A percentile compares a stretch with the other conserved stretches of the same genome.
These are phyloP conservation scores for Candida ipomoeae DNA, from an alignment of 805 yeast genomes.

Conservation along the genomic window DNA sequence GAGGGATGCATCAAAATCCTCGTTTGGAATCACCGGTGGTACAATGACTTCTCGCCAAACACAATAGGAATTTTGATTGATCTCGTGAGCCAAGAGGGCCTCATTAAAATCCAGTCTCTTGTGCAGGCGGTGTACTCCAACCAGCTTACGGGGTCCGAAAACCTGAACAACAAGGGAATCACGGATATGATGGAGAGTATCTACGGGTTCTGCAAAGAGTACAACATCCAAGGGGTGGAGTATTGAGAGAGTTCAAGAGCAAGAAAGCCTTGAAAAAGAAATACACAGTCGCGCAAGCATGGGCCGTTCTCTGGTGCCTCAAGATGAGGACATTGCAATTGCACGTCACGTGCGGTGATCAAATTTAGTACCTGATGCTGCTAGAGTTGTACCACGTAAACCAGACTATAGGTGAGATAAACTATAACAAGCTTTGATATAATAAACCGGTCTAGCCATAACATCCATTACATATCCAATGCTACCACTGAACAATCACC, in stretches of 20 bases:
- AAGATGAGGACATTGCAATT: not conserved
- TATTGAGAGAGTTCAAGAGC: conserved; percentile 3
- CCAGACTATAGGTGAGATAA: not conserved
- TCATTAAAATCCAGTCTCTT: conserved; percentile 69
- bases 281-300: not conserved
- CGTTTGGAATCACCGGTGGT: conserved; percentile 99
- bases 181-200: conserved; percentile 51
- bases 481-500: conserved; percentile 12
- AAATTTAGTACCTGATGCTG: not conserved
- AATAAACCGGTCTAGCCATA: not conserved
- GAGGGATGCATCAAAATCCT: conserved; percentile 68
- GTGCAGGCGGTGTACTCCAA: conserved; percentile 60
- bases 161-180: conserved; percentile 46
- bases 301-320: not conserved
- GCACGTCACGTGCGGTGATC: conserved; percentile 5
- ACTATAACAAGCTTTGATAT: not conserved
- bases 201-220: conserved; percentile 45
- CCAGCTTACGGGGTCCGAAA: conserved; percentile 20
- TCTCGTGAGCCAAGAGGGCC: conserved; percentile 71
- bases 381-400: not conserved
- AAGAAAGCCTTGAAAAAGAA: not conserved
- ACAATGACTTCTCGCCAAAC: conserved; percentile 78
- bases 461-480: not conserved
- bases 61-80: conserved; percentile 54
- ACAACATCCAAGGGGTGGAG: conserved; percentile 42